Percentiles rank a stretch among this genome's conserved stretches.
Conservation (phyloP, 129 eudicot species). For the sunflower (Helianthus annuus) region HanXRQr2.0-SUNRISE NC_035441.2:170965811-170966310, state of each 20-base stretch:
- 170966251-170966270: not conserved
- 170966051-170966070: not conserved
- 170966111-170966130: not conserved
- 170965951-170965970: not conserved
- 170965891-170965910: not conserved
- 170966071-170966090: not conserved
- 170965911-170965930: not conserved
- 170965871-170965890: constrained; percentile 8
- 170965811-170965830: not conserved
- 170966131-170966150: not conserved
- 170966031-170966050: not conserved
- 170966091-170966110: not conserved
- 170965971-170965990: not conserved
- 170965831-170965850: not conserved
- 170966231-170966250: not conserved
- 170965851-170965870: constrained; percentile 16
- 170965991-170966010: not conserved
- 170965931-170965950: not conserved
- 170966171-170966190: not conserved
- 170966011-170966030: not conserved
- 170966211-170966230: not conserved
- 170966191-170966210: not conserved
- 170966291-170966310: not conserved
- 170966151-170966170: not conserved
- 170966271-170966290: not conserved